Base-by-base conservation (phyloP, 179 eudicot species). In the Vitellaria paradoxa region DNA sequence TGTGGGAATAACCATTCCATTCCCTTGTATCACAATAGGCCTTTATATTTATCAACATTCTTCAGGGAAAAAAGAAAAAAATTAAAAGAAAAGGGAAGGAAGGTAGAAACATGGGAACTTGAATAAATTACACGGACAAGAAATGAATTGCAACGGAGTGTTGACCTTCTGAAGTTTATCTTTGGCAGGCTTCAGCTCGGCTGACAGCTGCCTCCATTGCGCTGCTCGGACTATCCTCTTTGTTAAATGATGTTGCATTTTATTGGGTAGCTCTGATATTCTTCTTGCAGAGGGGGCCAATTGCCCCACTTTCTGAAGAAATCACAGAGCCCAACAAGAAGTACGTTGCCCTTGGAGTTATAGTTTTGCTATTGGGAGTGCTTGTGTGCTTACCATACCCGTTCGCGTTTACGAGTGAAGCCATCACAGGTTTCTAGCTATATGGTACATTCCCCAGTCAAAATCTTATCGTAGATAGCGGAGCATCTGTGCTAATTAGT, bases 301-400 rank as follows among this genome's bases (percentile, higher is more conserved):
- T 93, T 61, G 90, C 99, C 67, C 99, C 99, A 50, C 88, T 89
- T 52, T 82, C 96, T 0, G 99, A 96, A 81, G 99, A 96, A 89
- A 81, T 96, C 45, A 90, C 87, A 1, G 94, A 90, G 21, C 99
- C 99, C 15, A 94, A 89, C 47, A 83, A 86, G 74, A 91, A 85
- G 61, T 87, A 89, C 71, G 79, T 84, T 21, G 93, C 90, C 59
- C 84, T 93, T 47, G 99, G 99, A 46, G 69, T 96, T 26, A 67
- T 78, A 49, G 94, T 96, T 78, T 79, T 96, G 82, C 79, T 96
- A 62, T 59, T 96, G 18, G 98, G 99, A 55, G 84, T 96, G 64
- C 85, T 96, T 70, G 89, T 96, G 65, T 96, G 98, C 84, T 86
- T 93, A 80, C 99, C 99, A 46, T 96, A 93, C 85, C 99, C 99